Evolutionary conservation across 768 basidiomycete genomes (phyloP), one percentile per base, ranked within the genome.

Genomic region (Auricularia sp.): DNA sequence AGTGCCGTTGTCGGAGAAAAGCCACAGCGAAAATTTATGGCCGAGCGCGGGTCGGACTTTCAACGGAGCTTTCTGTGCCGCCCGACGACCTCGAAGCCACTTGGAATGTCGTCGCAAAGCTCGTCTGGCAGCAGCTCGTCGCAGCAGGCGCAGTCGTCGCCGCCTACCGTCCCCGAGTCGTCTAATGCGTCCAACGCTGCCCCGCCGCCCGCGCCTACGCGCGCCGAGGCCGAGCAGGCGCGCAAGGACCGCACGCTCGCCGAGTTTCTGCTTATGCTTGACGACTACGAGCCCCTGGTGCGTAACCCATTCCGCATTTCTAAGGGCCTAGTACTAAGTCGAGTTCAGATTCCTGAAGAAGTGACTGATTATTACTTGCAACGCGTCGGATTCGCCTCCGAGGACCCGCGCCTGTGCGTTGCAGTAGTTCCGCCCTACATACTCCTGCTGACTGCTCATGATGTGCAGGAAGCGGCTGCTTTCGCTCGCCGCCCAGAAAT

Each of bases 361-460:
- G 93, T 99, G 29, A 97, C 95, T 3, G 93, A 97, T 71, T 97
- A 95, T 75, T 98, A 97, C 77, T 85, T 99, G 11, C 94, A 98
- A 74, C 84, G 89, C 64, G 91, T 95, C 21, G 97, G 96, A 1
- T 98, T 98, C 75, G 94, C 98, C 69, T 95, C 91, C 71, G 89
- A 94, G 67, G 96, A 98, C 72, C 85, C 94, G 61, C 85, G 96
- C 71, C 75, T 98, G 94, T 97, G 71, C 70, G 87, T 77, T 14
- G 51, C 37, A 58, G 62, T 47, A 16, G 37, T 64, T 13, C 61
- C 13, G 11, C 10, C 36, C 44, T 24, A 14, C 62, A 39, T 44
- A 21, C 24, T 42, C 34, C 8, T 36, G 1, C 21, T 10, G 21
- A 59, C 33, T 34, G 11, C 44, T 11, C 39, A 24, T 62, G 18